Percentiles rank a stretch among this genome's conserved stretches.
Evolutionary conservation across 1,139 yeast genomes (phyloP).

Genomic region (Geotrichum cucujoidarum): DNA sequence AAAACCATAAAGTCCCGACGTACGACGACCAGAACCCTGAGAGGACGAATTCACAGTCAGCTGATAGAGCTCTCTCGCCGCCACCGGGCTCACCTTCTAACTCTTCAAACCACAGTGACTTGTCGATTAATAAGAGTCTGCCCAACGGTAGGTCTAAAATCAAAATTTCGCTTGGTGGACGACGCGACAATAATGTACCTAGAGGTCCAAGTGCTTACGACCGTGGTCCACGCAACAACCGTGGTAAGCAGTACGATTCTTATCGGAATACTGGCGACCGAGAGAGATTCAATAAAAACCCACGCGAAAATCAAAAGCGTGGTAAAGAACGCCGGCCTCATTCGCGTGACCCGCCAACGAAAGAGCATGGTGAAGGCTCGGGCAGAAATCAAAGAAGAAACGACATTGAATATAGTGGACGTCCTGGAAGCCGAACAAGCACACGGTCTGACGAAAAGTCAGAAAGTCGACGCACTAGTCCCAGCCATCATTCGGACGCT

Average conservation of each 20-base stretch:
- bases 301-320: no score
- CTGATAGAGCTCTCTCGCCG: neutral
- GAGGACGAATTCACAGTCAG: neutral
- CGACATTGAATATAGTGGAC: no score
- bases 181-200: constrained; percentile 8
- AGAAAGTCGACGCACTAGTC: neutral
- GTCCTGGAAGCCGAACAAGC: neutral
- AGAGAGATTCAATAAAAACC: no score
- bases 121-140: constrained; percentile 4
- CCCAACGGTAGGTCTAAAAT: constrained; percentile 14
- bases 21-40: constrained; percentile 3
- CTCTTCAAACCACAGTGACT: neutral
- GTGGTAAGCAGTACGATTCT: no score
- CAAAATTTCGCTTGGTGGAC: constrained; percentile 10
- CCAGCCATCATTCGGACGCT: neutral
- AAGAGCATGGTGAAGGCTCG: no score
- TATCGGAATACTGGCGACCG: no score
- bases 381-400: no score
- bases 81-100: neutral
- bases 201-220: constrained; percentile 14
- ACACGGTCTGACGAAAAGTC: neutral
- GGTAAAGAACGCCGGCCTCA: no score
- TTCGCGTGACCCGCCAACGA: no score
- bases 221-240: neutral
- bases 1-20: neutral